A percentile compares a stretch with the other conserved stretches of the same genome.
Conservation (phyloP, 192 early-diverging fungal genomes). For the Coemansia sp. region DNA sequence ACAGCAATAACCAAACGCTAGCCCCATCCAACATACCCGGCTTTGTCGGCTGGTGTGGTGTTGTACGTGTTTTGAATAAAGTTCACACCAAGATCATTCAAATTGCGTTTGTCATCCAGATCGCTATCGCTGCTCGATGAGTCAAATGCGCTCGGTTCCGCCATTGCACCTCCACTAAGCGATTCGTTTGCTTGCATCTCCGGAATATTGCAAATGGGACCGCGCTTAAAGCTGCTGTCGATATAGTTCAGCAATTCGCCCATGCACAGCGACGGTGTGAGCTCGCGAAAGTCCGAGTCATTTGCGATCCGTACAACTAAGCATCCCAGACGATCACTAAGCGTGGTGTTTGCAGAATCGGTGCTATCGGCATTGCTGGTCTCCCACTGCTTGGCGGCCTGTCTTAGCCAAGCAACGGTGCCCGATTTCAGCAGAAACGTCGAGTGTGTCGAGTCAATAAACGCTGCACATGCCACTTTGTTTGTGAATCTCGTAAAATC, state of each 20-base stretch:
- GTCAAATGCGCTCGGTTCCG: not conserved
- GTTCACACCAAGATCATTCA: not conserved
- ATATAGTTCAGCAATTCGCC: slow-evolving; percentile 30
- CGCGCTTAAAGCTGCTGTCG: slow-evolving; percentile 21
- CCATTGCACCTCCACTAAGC: not conserved
- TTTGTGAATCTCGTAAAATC: slow-evolving; percentile 34
- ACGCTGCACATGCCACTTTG: slow-evolving; percentile 27
- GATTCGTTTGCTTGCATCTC: slow-evolving; percentile 6
- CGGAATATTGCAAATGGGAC: slow-evolving; percentile 7
- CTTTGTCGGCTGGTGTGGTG: not conserved
- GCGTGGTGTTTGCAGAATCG: not conserved
- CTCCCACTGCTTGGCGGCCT: slow-evolving; percentile 29
- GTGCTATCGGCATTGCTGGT: not conserved
- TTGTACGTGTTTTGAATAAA: slow-evolving; percentile 1
- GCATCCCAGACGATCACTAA: slow-evolving; percentile 18
- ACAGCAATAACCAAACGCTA: not conserved
- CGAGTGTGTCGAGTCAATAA: slow-evolving; percentile 45
- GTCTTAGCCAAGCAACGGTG: slow-evolving; percentile 18
- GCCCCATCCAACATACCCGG: slow-evolving; percentile 16
- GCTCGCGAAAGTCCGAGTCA: slow-evolving; percentile 22
- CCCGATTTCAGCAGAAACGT: slow-evolving; percentile 17
- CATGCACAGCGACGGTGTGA: slow-evolving; percentile 35
- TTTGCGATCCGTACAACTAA: slow-evolving; percentile 24
- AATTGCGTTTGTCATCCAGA: not conserved
- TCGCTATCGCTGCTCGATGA: not conserved